These are phyloP conservation scores for Gyrodon lividus DNA, from an alignment of 768 basidiomycete species.

Conservation along the genomic window DNA sequence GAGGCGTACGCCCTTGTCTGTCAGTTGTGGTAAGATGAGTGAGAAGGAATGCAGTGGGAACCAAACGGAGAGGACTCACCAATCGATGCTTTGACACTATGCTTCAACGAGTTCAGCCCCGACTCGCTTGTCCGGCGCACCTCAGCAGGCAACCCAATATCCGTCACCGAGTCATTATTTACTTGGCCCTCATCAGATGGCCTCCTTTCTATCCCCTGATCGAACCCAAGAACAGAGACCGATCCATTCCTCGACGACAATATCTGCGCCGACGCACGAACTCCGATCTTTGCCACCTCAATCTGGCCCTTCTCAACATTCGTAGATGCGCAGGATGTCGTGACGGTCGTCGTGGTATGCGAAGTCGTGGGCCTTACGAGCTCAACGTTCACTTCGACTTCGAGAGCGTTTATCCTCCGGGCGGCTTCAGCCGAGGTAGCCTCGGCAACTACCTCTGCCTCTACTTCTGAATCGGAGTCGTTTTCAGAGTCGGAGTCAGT, in stretches of 20 bases:
- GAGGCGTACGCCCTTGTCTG: slow-evolving; percentile 67
- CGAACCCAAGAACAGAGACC: slow-evolving; percentile 13
- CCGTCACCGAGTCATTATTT: slow-evolving; percentile 14
- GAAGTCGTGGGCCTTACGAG: slow-evolving; percentile 6
- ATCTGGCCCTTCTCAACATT: slow-evolving; percentile 28
- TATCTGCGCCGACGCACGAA: slow-evolving; percentile 30
- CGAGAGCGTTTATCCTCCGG: not conserved
- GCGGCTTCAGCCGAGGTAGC: slow-evolving; percentile 12
- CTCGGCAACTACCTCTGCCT: slow-evolving; percentile 28
- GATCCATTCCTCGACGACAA: slow-evolving; percentile 25
- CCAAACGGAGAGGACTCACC: slow-evolving; percentile 43
- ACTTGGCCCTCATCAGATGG: slow-evolving; percentile 6
- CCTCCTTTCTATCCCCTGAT: slow-evolving; percentile 9
- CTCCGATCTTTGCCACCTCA: slow-evolving; percentile 29
- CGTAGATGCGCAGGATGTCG: slow-evolving; percentile 19
- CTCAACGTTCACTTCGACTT: not conserved
- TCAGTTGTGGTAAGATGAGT: not conserved
- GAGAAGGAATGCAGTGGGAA: not conserved
- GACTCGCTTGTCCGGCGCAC: slow-evolving; percentile 32
- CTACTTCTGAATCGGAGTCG: slow-evolving; percentile 25
- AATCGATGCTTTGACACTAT: slow-evolving; percentile 71
- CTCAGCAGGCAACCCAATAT: slow-evolving; percentile 28
- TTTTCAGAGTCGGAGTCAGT: slow-evolving; percentile 21
- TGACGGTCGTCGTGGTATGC: slow-evolving; percentile 12
- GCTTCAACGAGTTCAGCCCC: slow-evolving; percentile 53